phyloP scores from a whole-genome alignment of 2,329 filamentous ascomycete species.

The Stagonosporopsis vannaccii region DNA sequence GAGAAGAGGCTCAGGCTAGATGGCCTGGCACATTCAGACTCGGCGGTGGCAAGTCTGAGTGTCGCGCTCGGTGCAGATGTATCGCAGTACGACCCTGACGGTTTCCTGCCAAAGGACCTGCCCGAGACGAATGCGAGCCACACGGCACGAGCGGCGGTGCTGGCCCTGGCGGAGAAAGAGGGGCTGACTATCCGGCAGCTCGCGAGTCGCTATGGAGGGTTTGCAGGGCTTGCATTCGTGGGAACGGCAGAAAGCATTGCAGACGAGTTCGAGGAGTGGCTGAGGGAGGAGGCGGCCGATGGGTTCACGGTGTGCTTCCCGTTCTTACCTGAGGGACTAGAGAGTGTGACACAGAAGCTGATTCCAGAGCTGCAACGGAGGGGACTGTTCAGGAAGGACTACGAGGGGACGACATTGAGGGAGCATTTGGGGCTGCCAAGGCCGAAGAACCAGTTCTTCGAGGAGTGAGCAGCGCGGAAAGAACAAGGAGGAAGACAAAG shows the following conservation, averaged over 20 bases:
- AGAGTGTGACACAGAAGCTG: constrained; percentile 32
- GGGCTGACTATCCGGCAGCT: constrained; percentile 75
- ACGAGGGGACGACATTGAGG: constrained; percentile 60
- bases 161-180: constrained; percentile 48
- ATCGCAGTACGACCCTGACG: constrained; percentile 62
- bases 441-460: constrained; percentile 54
- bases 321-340: constrained; percentile 30
- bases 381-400: constrained; percentile 54
- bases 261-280: constrained; percentile 71
- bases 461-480: background rate
- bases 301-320: constrained; percentile 70
- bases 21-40: constrained; percentile 59
- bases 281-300: constrained; percentile 71
- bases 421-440: constrained; percentile 63
- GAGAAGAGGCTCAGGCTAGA: constrained; percentile 66
- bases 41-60: constrained; percentile 66
- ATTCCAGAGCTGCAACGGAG: constrained; percentile 33
- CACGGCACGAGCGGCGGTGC: constrained; percentile 21
- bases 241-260: constrained; percentile 67
- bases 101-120: constrained; percentile 57
- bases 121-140: constrained; percentile 53
- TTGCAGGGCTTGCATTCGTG: constrained; percentile 67
- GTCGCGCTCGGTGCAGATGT: constrained; percentile 70
- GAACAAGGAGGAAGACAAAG: background rate
- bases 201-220: constrained; percentile 62